phyloP scores from a whole-genome alignment of 148 eudicot species.

The Heliosperma pusillum region DNA sequence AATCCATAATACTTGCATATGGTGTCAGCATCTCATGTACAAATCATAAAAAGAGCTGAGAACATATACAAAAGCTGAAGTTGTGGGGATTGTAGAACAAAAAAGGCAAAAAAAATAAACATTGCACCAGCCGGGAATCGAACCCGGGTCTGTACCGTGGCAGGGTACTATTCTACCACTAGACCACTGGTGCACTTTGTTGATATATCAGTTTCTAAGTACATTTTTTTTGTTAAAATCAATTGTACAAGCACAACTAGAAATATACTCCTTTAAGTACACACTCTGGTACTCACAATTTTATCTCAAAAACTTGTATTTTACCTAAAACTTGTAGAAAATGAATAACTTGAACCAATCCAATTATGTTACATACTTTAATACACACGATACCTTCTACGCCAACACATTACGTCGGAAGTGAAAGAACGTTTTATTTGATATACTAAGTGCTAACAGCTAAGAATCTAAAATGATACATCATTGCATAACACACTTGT shows the following conservation, averaged over 20 bases:
- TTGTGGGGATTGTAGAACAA: no score
- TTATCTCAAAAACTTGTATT: background rate
- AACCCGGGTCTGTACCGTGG: constrained; percentile 51
- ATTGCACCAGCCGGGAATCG: constrained; percentile 45
- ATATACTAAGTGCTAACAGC: background rate
- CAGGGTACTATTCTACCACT: constrained; percentile 53
- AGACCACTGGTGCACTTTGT: constrained; percentile 36
- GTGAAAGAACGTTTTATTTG: background rate
- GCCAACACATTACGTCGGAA: background rate
- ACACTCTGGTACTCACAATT: no score
- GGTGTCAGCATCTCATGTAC: no score
- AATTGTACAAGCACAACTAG: no score
- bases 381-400: background rate
- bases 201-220: no score
- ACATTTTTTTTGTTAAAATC: no score
- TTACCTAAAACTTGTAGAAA: background rate
- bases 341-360: background rate
- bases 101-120: no score
- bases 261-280: no score
- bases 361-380: no score
- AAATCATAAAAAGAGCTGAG: no score
- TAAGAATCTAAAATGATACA: background rate
- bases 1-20: no score
- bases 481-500: background rate
- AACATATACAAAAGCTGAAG: no score